Conservation (phyloP, 129 eudicot species). For the Saposhnikovia divaricata region DNA sequence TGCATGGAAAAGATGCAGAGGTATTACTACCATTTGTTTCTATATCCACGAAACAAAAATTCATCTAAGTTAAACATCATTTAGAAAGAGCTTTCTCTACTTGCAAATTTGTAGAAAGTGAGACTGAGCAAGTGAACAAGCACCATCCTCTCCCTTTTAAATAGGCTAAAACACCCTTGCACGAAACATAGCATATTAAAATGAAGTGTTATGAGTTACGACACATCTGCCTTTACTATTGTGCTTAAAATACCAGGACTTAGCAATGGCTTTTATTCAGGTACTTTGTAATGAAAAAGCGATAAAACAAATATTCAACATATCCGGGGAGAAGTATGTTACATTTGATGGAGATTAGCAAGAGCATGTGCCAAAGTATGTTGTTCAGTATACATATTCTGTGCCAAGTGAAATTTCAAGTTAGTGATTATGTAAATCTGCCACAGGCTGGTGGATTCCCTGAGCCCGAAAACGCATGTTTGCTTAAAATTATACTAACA, state of each 20-base stretch:
- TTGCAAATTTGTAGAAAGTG: not conserved
- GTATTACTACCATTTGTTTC: not conserved
- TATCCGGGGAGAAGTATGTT: conserved; percentile 88
- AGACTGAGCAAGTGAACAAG: not conserved
- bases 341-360: conserved; percentile 97
- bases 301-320: conserved; percentile 80
- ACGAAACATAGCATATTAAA: conserved; percentile 20
- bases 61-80: not conserved
- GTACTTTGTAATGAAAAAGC: conserved; percentile 92
- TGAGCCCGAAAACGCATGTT: conserved; percentile 60
- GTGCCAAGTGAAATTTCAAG: not conserved
- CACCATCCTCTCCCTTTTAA: not conserved
- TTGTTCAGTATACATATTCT: not conserved
- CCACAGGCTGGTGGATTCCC: conserved; percentile 98
- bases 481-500: too few relatives aligned
- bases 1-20: too few relatives aligned
- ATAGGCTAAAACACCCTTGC: not conserved
- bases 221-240: not conserved
- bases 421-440: not conserved
- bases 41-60: not conserved
- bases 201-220: not conserved
- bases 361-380: conserved; percentile 94
- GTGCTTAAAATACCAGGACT: conserved; percentile 48
- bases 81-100: not conserved
- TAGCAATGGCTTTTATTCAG: conserved; percentile 69